Conservation (phyloP, 2,329 filamentous ascomycete genomes). For the Pyrenochaeta sp. region DNA sequence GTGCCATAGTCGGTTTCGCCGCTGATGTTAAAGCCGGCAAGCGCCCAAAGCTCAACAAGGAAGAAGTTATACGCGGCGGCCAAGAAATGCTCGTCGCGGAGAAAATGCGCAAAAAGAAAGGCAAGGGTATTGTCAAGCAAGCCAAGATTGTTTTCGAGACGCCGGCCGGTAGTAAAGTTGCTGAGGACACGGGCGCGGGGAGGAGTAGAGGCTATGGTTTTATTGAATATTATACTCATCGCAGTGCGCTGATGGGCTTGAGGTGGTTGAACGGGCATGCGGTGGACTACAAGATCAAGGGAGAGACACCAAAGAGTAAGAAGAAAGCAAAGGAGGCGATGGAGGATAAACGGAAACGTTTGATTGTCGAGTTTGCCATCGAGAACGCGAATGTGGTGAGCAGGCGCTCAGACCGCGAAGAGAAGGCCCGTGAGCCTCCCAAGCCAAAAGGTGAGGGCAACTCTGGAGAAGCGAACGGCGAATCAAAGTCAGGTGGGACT, state of each 20-base stretch:
- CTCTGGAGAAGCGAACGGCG: constrained; percentile 23
- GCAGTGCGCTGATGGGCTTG: constrained; percentile 92
- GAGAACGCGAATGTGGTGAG: constrained; percentile 97
- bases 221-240: constrained; percentile 93
- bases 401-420: constrained; percentile 72
- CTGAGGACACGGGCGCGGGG: constrained; percentile 78
- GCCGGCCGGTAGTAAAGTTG: constrained; percentile 82
- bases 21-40: constrained; percentile 82
- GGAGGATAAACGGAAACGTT: constrained; percentile 82
- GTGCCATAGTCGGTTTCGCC: constrained; percentile 94
- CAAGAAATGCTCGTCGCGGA: constrained; percentile 84
- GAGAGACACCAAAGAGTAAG: constrained; percentile 56
- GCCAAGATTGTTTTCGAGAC: constrained; percentile 96
- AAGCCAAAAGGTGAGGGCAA: constrained; percentile 26
- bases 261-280: constrained; percentile 88
- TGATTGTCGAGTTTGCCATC: constrained; percentile 97
- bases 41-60: constrained; percentile 83
- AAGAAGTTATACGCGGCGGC: constrained; percentile 82
- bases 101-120: constrained; percentile 77
- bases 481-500: constrained; percentile 18
- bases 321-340: constrained; percentile 52
- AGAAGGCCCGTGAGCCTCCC: constrained; percentile 60
- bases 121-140: constrained; percentile 88
- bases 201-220: constrained; percentile 95
- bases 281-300: constrained; percentile 60